Evolutionary conservation across 1,139 yeast species (phyloP).

Genomic region (Hansenula anomala): DNA sequence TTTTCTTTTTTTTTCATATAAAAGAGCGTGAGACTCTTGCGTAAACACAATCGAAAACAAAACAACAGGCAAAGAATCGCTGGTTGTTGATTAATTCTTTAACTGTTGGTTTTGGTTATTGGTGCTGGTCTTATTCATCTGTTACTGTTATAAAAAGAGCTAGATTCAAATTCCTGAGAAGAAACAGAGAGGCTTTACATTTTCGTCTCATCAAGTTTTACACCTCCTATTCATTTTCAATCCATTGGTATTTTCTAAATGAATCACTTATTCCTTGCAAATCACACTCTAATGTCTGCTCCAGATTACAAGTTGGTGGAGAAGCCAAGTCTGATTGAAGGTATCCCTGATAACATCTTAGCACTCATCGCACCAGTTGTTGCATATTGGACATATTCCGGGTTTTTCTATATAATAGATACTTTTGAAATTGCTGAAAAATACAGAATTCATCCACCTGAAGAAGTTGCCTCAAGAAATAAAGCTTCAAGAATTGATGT

Average conservation of each 20-base stretch:
- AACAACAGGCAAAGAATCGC: no score
- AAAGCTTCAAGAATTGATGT: slow-evolving; percentile 69
- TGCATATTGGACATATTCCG: slow-evolving; percentile 79
- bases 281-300: slow-evolving; percentile 1
- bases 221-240: background rate
- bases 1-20: background rate
- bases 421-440: slow-evolving; percentile 67
- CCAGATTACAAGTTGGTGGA: slow-evolving; percentile 14
- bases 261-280: background rate
- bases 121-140: no score
- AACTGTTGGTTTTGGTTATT: no score
- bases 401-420: slow-evolving; percentile 72
- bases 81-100: no score
- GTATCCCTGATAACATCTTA: slow-evolving; percentile 67
- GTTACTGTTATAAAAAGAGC: no score
- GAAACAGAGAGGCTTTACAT: no score
- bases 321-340: slow-evolving; percentile 42
- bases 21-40: no score
- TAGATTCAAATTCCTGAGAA: no score
- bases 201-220: no score
- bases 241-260: background rate
- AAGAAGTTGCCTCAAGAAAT: slow-evolving; percentile 72
- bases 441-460: slow-evolving; percentile 88
- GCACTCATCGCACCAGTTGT: slow-evolving; percentile 72
- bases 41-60: no score